Evolutionary conservation across 2,329 filamentous ascomycete species (phyloP), one percentile per base, ranked within the genome.

Genomic region (Verticillium albo-atrum): DNA sequence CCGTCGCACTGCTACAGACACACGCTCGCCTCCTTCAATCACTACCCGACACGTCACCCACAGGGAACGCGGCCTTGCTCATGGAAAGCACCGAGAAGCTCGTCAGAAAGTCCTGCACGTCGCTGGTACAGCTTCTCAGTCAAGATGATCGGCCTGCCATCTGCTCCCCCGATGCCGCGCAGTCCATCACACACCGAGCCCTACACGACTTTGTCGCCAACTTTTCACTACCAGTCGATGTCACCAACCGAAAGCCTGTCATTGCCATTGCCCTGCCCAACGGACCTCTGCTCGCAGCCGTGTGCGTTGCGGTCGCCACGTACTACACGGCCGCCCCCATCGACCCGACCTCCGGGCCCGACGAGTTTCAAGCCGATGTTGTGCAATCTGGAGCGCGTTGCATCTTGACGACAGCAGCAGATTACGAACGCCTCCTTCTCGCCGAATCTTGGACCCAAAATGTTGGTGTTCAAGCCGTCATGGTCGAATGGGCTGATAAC

Each of bases 61-160:
- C 64, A 69, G 53, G 55, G 30, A 58, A 63, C 6, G 53, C 58
- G 4, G 56, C 60, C 12, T 57, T 58, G 37, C 56, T 71, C 7
- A 55, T 69, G 17, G 59, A 64, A 4, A 64, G 60, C 12, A 67
- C 67, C 1, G 58, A 59, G 5, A 55, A 61, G 7, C 30, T 70
- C 25, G 65, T 74, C 2, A 71, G 72, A 57, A 26, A 59, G 27
- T 70, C 68, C 15, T 74, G 76, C 61, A 62, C 61, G 1, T 76
- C 76, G 62, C 74, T 81, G 34, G 72, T 73, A 1, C 74, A 77
- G 42, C 70, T 74, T 56, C 65, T 76, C 6, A 51, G 63, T n/a
- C 58, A 64, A 3, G 65, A 63, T 7, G 53, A 68, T 9, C 62
- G 64, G 4, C 70, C 71, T 9, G 71, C 72, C 17, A 61, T 75